phyloP scores from a whole-genome alignment of 2,329 filamentous ascomycete genomes.

The Pseudogymnoascus sp. region DNA sequence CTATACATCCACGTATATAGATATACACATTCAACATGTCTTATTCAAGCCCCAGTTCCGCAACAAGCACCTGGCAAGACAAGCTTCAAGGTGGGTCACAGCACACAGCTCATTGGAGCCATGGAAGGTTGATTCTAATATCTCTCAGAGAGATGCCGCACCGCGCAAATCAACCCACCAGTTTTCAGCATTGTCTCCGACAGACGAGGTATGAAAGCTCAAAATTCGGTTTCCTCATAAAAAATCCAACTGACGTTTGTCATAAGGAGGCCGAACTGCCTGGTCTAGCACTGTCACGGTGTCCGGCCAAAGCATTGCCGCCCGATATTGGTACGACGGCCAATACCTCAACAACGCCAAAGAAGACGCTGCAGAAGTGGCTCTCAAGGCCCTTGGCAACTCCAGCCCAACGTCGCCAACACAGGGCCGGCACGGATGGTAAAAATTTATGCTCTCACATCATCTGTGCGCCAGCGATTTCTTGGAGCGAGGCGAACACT shows the following conservation, averaged over 20 bases:
- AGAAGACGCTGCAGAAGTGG: conserved; percentile 85
- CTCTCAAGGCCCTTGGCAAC: conserved; percentile 47
- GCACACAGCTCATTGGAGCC: conserved; percentile 21
- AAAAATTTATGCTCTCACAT: conserved; percentile 3
- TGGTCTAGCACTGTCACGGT: conserved; percentile 81
- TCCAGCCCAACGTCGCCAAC: conserved; percentile 35
- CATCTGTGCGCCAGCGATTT: conserved; percentile 4
- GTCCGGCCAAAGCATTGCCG: conserved; percentile 53
- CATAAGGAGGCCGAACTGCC: conserved; percentile 72
- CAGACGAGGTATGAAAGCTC: conserved; percentile 51
- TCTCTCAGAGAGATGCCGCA: conserved; percentile 46
- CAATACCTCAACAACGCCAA: conserved; percentile 78
- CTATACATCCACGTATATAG: background rate
- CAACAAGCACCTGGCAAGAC: conserved; percentile 29
- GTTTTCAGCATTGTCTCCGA: conserved; percentile 66
- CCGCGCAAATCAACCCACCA: conserved; percentile 43
- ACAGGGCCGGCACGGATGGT: conserved; percentile 32
- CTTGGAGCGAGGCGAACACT: conserved; percentile 2
- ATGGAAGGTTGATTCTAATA: conserved; percentile 18
- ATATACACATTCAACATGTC: conserved; percentile 20
- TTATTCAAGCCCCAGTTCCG: conserved; percentile 22
- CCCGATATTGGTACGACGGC: conserved; percentile 86
- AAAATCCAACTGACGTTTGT: conserved; percentile 18
- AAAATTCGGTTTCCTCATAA: background rate
- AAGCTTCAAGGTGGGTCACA: conserved; percentile 30